These are phyloP conservation scores for Rubroboletus satanas DNA, from an alignment of 768 basidiomycete genomes.

Conservation along the genomic window DNA sequence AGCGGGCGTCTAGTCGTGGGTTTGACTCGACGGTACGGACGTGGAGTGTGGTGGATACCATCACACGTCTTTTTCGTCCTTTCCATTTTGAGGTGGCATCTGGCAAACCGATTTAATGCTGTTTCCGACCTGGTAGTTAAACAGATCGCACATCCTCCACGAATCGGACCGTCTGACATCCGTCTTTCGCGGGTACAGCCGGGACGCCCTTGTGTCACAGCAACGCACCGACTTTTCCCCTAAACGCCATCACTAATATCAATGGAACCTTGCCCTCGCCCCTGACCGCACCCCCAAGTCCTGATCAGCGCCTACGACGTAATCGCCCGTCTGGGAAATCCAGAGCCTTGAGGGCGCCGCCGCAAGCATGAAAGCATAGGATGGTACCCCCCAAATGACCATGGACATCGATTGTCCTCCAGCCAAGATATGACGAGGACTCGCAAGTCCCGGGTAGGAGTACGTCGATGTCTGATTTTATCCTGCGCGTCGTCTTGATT, in stretches of 20 bases:
- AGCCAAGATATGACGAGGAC: too few species aligned
- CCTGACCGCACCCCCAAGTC: slow-evolving; percentile 45
- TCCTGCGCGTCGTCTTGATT: too few species aligned
- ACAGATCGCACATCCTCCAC: background rate
- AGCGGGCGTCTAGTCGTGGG: slow-evolving; percentile 63
- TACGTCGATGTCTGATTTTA: too few species aligned
- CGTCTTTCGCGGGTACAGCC: background rate
- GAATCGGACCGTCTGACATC: background rate
- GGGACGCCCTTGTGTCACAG: background rate
- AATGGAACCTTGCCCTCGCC: background rate
- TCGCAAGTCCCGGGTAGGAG: too few species aligned
- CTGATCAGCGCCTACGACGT: slow-evolving; percentile 78
- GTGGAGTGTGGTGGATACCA: slow-evolving; percentile 57
- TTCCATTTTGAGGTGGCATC: too few species aligned
- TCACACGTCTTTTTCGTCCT: too few species aligned
- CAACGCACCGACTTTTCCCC: too few species aligned
- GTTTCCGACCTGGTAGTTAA: slow-evolving; percentile 45
- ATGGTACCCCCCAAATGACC: slow-evolving; percentile 39
- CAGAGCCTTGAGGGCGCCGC: slow-evolving; percentile 64
- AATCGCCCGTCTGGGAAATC: slow-evolving; percentile 71
- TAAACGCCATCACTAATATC: background rate
- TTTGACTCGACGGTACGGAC: slow-evolving; percentile 46
- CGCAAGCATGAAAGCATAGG: slow-evolving; percentile 59
- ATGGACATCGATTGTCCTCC: slow-evolving; percentile 41
- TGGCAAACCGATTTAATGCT: slow-evolving; percentile 36